Base-by-base conservation (phyloP, 805 yeast species). In the Candida mattraensis region DNA sequence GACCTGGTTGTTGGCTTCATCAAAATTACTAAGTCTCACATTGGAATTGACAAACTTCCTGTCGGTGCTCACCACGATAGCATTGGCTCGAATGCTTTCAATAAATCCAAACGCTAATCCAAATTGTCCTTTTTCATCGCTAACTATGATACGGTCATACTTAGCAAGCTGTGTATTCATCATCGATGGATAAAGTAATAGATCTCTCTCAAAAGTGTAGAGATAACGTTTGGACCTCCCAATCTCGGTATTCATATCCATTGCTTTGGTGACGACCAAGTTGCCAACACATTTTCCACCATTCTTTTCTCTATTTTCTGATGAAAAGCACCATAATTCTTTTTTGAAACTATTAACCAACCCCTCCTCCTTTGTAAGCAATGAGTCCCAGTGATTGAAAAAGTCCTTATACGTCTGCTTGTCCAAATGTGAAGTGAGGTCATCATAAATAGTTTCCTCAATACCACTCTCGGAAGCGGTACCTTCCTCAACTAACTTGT, bases 41-140 rank as follows among this genome's bases (percentile, higher is more conserved):
- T 57, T 58, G 3, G 74, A 67, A 24, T 44, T 54, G 12, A 44
- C 45, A 33, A 87, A 64, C 48, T 77, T 66, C 45, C 86, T 69
- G 36, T 70, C 66, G 1, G 83, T 73, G 0, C 74, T 59, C 3
- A 88, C 58, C 1, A 64, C 62, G 2, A 87, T 54, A 6, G 56
- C 47, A 6, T 64, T 63, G 0, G 66, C 60, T 5, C 70, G 62
- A 0, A 83, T 61, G 3, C 54, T 47, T 5, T 64, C 60, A 4
- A 88, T 68, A 28, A 55, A 59, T 0, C 95, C 96, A 32, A 68
- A 69, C 1, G 87, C 78, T 16, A 89, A 51, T 0, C 86, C 83
- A 56, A 81, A 81, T 54, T 83, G 87, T 1, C 95, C 95, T 0
- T 56, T 42, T 48, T 86, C 94, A 56, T 85, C 95, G 52, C 96